Percentiles rank a stretch among this genome's conserved stretches.
Evolutionary conservation across 2,329 filamentous ascomycete species (phyloP).

Genomic region (Aspergillus sp.): DNA sequence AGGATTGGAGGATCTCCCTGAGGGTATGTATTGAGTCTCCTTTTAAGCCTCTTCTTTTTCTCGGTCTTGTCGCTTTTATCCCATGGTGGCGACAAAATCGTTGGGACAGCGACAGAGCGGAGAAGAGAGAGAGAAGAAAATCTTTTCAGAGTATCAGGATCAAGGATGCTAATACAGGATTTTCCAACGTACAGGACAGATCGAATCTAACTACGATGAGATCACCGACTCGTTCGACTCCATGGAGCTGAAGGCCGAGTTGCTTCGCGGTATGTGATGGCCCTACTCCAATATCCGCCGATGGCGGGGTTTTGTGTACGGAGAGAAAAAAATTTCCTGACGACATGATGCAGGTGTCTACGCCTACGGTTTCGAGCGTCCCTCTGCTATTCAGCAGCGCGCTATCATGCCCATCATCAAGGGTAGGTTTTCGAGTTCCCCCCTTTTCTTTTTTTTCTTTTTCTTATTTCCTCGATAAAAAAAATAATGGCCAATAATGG

Average conservation of each 20-base stretch:
- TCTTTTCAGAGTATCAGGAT: not conserved
- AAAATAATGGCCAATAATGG: not conserved
- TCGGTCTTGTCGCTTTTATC: slow-evolving; percentile 1
- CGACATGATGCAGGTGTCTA: slow-evolving; percentile 62
- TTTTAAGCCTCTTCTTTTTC: not conserved
- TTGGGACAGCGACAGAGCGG: not conserved
- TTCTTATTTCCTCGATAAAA: not conserved
- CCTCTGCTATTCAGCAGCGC: slow-evolving; percentile 98
- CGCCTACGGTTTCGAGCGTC: slow-evolving; percentile 99
- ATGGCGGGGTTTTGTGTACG: slow-evolving; percentile 11
- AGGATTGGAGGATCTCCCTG: slow-evolving; percentile 96
- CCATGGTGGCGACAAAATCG: slow-evolving; percentile 2
- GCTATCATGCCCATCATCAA: slow-evolving; percentile 99
- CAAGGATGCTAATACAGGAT: not conserved
- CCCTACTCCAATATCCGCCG: slow-evolving; percentile 1
- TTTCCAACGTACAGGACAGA: slow-evolving; percentile 61
- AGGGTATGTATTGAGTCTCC: slow-evolving; percentile 57
- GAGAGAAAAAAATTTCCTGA: slow-evolving; percentile 16
- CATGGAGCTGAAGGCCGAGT: slow-evolving; percentile 94
- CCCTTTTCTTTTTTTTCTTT: not conserved
- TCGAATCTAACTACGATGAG: slow-evolving; percentile 99
- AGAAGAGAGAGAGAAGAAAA: slow-evolving; percentile 6
- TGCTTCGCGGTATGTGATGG: slow-evolving; percentile 70
- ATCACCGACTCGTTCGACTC: slow-evolving; percentile 98
- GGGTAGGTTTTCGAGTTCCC: slow-evolving; percentile 51